A percentile compares a stretch with the other conserved stretches of the same genome.
Conservation (phyloP, 2,329 filamentous ascomycete species). For the Zarea fungicola region DNA sequence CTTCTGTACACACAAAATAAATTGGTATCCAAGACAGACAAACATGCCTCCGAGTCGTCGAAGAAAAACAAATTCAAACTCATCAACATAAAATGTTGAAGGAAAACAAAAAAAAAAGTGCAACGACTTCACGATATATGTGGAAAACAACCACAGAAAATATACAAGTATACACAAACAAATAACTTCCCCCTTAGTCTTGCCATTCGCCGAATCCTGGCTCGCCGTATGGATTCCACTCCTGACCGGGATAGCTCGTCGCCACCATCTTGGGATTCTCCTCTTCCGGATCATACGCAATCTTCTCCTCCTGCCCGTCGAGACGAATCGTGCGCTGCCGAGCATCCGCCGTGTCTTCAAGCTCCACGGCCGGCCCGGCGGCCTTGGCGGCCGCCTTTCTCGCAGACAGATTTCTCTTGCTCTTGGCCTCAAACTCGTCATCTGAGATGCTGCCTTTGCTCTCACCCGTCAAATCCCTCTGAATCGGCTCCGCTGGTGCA, state of each 20-base stretch:
- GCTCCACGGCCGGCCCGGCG: slow-evolving; percentile 32
- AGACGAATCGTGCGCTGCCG: slow-evolving; percentile 40
- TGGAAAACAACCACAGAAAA: slow-evolving; percentile 1
- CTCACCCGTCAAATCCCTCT: slow-evolving; percentile 2
- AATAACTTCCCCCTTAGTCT: slow-evolving; percentile 1
- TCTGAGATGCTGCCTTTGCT: slow-evolving; percentile 9
- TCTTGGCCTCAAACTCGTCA: slow-evolving; percentile 16
- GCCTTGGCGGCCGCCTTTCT: slow-evolving; percentile 14
- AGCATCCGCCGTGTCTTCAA: slow-evolving; percentile 39
- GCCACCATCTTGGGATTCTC: slow-evolving; percentile 55
- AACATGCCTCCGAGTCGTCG: not conserved
- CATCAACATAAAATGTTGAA: no score
- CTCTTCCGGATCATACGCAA: slow-evolving; percentile 35
- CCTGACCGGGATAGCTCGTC: slow-evolving; percentile 64
- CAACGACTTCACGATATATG: no score
- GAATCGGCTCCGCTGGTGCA: not conserved
- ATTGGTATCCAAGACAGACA: slow-evolving; percentile 1
- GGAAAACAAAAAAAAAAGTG: not conserved
- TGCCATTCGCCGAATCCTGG: slow-evolving; percentile 23
- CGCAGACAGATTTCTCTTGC: not conserved
- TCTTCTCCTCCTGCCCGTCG: slow-evolving; percentile 49
- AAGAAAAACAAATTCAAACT: not conserved
- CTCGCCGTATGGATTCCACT: slow-evolving; percentile 57
- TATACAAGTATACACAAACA: not conserved
- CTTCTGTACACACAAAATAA: no score